Evolutionary conservation across 441 rosid species (phyloP).

Genomic region (Gossypium armourianum): DNA sequence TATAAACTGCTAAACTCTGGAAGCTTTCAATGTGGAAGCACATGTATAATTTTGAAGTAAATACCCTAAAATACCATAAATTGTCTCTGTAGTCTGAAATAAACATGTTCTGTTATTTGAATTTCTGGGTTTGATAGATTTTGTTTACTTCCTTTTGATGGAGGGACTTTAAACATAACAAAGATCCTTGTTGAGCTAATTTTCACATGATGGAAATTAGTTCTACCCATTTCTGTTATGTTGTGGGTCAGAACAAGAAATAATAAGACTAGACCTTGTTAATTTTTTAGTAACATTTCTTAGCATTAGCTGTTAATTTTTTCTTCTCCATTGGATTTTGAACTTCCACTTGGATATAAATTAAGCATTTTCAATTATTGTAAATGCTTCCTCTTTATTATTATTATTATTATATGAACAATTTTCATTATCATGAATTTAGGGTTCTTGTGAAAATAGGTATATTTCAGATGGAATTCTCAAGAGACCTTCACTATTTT

Average conservation of each 20-base stretch:
- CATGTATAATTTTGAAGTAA: not conserved
- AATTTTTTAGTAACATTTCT: not conserved
- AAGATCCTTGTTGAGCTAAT: not conserved
- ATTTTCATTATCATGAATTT: not conserved
- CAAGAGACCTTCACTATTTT: constrained; percentile 2
- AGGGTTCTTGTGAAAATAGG: not conserved
- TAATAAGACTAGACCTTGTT: not conserved
- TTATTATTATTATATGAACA: not conserved
- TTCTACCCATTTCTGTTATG: not conserved
- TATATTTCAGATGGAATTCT: constrained; percentile 2
- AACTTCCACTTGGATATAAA: not conserved
- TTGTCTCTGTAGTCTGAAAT: not conserved
- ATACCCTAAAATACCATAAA: not conserved
- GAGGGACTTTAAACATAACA: not conserved
- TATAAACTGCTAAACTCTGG: not conserved
- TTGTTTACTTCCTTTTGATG: not conserved
- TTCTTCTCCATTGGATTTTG: not conserved
- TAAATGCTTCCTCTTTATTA: not conserved
- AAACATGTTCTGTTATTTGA: not conserved
- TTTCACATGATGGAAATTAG: not conserved
- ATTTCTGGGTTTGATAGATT: not conserved
- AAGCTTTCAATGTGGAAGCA: not conserved
- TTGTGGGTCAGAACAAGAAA: not conserved
- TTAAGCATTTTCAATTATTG: not conserved
- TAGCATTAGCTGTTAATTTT: not conserved